Evolutionary conservation across 768 basidiomycete genomes (phyloP).

Genomic region (Jaapia argillacea): DNA sequence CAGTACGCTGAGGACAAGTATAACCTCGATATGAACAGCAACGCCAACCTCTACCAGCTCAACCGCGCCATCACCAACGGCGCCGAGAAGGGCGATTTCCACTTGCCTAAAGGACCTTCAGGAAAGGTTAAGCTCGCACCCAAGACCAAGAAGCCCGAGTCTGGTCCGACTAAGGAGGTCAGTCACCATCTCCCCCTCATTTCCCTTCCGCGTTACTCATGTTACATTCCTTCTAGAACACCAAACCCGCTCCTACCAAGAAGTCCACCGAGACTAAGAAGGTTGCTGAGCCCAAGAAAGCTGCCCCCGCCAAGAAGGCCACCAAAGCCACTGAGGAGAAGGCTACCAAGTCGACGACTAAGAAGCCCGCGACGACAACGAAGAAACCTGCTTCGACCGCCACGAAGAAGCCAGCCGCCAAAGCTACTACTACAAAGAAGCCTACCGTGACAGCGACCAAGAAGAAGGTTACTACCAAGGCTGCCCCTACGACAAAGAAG

Average conservation of each 20-base stretch:
- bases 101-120: conserved; percentile 54
- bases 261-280: conserved; percentile 18
- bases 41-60: conserved; percentile 34
- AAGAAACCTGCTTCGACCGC: conserved; percentile 1
- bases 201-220: conserved; percentile 11
- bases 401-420: not conserved
- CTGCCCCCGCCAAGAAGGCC: conserved; percentile 18
- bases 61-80: conserved; percentile 47
- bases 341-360: conserved; percentile 13
- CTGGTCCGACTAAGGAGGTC: conserved; percentile 52
- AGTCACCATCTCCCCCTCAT: conserved; percentile 1
- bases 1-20: conserved; percentile 51
- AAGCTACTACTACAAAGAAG: not conserved
- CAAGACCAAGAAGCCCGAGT: conserved; percentile 30
- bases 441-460: conserved; percentile 1
- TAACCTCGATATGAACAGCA: conserved; percentile 34
- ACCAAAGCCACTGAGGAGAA: conserved; percentile 11
- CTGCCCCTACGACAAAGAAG: conserved; percentile 12
- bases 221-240: conserved; percentile 20
- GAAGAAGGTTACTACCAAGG: conserved; percentile 7
- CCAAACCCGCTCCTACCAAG: conserved; percentile 21
- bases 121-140: conserved; percentile 70
- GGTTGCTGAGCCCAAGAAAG: conserved; percentile 12
- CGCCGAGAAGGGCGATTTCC: conserved; percentile 38
- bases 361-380: conserved; percentile 11